A percentile compares a stretch with the other conserved stretches of the same genome.
Conservation (phyloP, 805 yeast genomes). For the Debaryomyces hansenii region DNA sequence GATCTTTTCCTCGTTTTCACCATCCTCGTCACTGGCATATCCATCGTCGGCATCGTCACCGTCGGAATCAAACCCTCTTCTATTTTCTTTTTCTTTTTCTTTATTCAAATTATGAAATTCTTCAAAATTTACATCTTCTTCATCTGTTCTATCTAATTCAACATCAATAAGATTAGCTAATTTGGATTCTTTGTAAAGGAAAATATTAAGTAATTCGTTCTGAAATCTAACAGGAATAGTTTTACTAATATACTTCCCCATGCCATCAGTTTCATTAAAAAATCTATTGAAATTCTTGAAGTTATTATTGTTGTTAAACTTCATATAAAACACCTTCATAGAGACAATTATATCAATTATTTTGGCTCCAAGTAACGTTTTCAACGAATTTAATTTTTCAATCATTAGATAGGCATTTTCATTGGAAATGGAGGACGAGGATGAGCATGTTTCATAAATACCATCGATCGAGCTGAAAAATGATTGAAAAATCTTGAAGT, state of each 20-base stretch:
- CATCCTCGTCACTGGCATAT: constrained; percentile 7
- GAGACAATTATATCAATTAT: constrained; percentile 34
- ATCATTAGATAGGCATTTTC: constrained; percentile 9
- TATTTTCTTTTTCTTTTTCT: constrained; percentile 2
- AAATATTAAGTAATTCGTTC: constrained; percentile 38
- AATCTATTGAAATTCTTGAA: constrained; percentile 34
- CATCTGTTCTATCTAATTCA: constrained; percentile 50
- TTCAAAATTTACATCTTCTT: constrained; percentile 49
- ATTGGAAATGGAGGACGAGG: constrained; percentile 1
- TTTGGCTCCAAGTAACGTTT: constrained; percentile 21
- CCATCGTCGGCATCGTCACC: constrained; percentile 3
- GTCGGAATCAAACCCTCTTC: constrained; percentile 13
- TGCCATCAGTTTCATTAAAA: constrained; percentile 19
- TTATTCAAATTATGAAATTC: constrained; percentile 8
- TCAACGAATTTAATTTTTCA: constrained; percentile 22
- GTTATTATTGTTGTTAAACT: constrained; percentile 24
- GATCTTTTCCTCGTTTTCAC: constrained; percentile 11
- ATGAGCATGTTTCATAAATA: constrained; percentile 3
- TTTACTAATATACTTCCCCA: constrained; percentile 19
- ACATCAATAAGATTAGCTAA: constrained; percentile 35
- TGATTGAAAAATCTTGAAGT: constrained; percentile 10
- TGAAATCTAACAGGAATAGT: constrained; percentile 28
- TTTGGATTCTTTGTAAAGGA: constrained; percentile 49
- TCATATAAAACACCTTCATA: constrained; percentile 32
- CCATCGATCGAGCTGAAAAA: constrained; percentile 3